phyloP scores from a whole-genome alignment of 352 stramenopile genomes.

The Thraustochytrium striatum region DNA sequence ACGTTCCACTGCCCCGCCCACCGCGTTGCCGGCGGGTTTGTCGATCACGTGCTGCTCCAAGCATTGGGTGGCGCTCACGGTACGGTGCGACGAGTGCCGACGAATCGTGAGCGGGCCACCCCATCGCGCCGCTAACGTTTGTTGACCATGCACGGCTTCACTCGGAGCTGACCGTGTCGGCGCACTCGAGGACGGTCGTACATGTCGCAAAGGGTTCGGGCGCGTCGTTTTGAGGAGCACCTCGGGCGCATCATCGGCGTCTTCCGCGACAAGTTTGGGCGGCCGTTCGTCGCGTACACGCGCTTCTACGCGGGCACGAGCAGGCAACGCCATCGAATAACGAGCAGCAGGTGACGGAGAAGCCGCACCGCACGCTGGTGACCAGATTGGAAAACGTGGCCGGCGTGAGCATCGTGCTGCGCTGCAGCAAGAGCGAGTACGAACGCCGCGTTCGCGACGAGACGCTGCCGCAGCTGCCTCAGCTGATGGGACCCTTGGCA shows the following conservation, averaged over 20 bases:
- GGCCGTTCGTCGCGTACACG: conserved; percentile 27
- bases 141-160: background rate
- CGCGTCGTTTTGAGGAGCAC: background rate
- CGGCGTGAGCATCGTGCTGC: conserved; percentile 30
- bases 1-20: background rate
- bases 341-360: background rate
- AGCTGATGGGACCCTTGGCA: background rate
- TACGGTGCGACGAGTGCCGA: conserved; percentile 36
- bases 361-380: background rate
- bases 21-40: background rate
- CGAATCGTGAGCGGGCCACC: background rate
- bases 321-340: background rate
- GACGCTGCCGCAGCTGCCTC: conserved; percentile 20
- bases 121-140: conserved; percentile 23
- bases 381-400: background rate
- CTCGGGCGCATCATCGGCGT: conserved; percentile 15
- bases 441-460: background rate
- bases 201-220: conserved; percentile 32
- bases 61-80: conserved; percentile 23
- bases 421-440: background rate
- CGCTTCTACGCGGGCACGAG: background rate
- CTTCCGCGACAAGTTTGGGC: conserved; percentile 17
- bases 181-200: background rate
- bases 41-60: conserved; percentile 43
- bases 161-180: background rate